phyloP scores from a whole-genome alignment of 257 asterid genomes.

The Voacanga thouarsii region DNA sequence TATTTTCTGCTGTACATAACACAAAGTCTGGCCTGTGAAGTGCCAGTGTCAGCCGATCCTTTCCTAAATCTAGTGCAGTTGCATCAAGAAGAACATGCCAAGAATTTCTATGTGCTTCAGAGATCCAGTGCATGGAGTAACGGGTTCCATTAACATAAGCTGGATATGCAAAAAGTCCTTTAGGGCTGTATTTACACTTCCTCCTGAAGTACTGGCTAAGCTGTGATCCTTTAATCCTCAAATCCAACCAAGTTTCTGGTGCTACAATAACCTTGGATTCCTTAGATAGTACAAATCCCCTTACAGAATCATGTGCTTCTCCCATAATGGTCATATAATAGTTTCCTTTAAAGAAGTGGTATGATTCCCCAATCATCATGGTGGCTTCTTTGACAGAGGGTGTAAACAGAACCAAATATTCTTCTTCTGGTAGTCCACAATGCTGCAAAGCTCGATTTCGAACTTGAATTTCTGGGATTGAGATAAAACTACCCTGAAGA shows the following conservation, averaged over 20 bases:
- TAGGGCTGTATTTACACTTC: slow-evolving; percentile 58
- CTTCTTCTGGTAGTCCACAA: slow-evolving; percentile 62
- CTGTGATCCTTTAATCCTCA: slow-evolving; percentile 87
- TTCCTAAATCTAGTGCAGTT: slow-evolving; percentile 36
- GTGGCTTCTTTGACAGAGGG: slow-evolving; percentile 46
- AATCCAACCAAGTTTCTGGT: slow-evolving; percentile 68
- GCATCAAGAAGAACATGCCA: slow-evolving; percentile 80
- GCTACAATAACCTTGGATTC: slow-evolving; percentile 63
- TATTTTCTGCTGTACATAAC: slow-evolving; percentile 43
- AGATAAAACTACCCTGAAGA: slow-evolving; percentile 52
- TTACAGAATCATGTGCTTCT: slow-evolving; percentile 41
- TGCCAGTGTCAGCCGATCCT: slow-evolving; percentile 50
- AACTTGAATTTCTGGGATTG: slow-evolving; percentile 78
- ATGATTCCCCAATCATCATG: slow-evolving; percentile 66
- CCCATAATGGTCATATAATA: slow-evolving; percentile 61
- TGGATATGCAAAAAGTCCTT: slow-evolving; percentile 69
- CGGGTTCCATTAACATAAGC: slow-evolving; percentile 40
- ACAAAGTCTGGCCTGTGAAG: slow-evolving; percentile 75
- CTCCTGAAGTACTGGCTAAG: slow-evolving; percentile 70
- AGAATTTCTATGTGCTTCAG: slow-evolving; percentile 69
- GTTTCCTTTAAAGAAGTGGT: slow-evolving; percentile 75
- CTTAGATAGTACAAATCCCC: slow-evolving; percentile 39
- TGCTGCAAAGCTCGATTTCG: slow-evolving; percentile 58
- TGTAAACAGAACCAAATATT: slow-evolving; percentile 50
- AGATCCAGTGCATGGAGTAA: slow-evolving; percentile 82